phyloP scores from a whole-genome alignment of 2,329 filamentous ascomycete genomes.

The Botrytis squamosa region DNA sequence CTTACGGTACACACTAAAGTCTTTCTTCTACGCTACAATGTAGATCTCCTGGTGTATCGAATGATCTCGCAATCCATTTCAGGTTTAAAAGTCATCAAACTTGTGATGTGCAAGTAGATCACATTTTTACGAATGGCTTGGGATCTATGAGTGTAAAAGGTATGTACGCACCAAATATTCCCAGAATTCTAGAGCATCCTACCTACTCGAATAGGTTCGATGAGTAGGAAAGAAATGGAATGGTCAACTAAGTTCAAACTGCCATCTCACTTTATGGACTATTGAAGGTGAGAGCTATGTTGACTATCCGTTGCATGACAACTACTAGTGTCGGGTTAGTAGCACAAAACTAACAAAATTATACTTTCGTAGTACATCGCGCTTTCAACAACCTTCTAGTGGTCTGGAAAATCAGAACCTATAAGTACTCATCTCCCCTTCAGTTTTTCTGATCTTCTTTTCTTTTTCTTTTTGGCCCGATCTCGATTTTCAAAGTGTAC shows the following conservation, averaged over 20 bases:
- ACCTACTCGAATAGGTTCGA: background rate
- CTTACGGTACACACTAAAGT: background rate
- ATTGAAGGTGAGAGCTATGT: background rate
- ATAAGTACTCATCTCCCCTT: background rate
- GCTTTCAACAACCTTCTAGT: background rate
- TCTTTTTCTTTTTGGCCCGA: background rate
- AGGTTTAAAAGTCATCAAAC: background rate
- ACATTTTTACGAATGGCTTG: background rate
- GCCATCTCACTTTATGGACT: background rate
- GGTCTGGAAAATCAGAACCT: background rate
- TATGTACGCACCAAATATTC: background rate
- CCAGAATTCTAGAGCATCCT: fast-evolving
- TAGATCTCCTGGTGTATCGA: background rate
- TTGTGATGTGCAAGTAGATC: background rate
- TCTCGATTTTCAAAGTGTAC: background rate
- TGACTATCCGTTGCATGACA: background rate
- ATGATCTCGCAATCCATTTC: background rate
- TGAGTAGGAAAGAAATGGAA: background rate
- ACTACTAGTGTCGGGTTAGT: background rate
- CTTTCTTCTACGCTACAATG: background rate
- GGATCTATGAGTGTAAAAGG: background rate
- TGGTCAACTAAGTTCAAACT: too few relatives aligned
- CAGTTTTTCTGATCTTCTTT: background rate
- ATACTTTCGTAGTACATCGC: background rate
- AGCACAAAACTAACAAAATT: background rate